phyloP scores from a whole-genome alignment of 1,284 basidiomycete genomes.

The Sanghuangporus baumii region DNA sequence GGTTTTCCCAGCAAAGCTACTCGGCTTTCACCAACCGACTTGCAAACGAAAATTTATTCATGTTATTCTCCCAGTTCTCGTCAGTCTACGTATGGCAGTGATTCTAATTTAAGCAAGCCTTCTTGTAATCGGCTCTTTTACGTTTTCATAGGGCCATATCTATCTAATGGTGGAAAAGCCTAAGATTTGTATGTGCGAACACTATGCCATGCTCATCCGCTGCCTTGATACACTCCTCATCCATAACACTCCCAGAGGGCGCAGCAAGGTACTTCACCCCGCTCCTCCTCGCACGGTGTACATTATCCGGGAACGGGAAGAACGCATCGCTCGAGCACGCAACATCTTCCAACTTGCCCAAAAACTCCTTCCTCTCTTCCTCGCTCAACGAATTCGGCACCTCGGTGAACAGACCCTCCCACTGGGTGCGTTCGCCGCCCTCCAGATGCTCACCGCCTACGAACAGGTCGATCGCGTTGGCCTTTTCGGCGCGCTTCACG shows the following conservation, averaged over 20 bases:
- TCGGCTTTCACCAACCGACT: too few species aligned
- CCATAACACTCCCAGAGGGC: slow-evolving; percentile 96
- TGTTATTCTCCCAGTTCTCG: too few species aligned
- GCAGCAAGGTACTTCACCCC: slow-evolving; percentile 93
- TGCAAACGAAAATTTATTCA: too few species aligned
- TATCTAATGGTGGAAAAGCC: slow-evolving; percentile 74
- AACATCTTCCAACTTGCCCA: slow-evolving; percentile 72
- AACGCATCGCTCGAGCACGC: slow-evolving; percentile 96
- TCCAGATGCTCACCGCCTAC: slow-evolving; percentile 89
- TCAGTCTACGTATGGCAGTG: too few species aligned
- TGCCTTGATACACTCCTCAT: slow-evolving; percentile 89
- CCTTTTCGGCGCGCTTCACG: slow-evolving; percentile 95
- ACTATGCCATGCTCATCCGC: slow-evolving; percentile 89
- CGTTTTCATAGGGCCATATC: not conserved
- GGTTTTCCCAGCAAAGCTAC: too few species aligned
- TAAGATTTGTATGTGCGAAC: slow-evolving; percentile 79
- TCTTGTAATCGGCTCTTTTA: not conserved
- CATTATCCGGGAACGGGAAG: slow-evolving; percentile 99
- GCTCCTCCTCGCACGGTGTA: slow-evolving; percentile 87
- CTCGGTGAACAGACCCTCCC: slow-evolving; percentile 85
- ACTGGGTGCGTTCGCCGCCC: slow-evolving; percentile 83
- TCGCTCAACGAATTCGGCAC: slow-evolving; percentile 64
- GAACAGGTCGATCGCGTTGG: slow-evolving; percentile 96
- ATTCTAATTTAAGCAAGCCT: too few species aligned
- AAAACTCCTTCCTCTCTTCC: slow-evolving; percentile 74